Evolutionary conservation across 768 basidiomycete species (phyloP).

Genomic region (Russula ochroleuca): DNA sequence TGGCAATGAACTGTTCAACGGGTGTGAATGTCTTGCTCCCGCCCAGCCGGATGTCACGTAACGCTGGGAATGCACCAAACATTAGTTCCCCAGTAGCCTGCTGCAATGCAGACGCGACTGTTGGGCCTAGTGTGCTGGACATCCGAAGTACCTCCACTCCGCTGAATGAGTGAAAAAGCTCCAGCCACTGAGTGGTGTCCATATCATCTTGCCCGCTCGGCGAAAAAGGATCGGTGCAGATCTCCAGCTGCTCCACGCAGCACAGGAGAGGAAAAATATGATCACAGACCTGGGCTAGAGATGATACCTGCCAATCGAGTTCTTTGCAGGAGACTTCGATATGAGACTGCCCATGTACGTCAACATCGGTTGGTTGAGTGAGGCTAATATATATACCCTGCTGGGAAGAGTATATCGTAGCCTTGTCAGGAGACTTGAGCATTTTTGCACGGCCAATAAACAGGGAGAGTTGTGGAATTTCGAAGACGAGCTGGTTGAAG

Average conservation of each 20-base stretch:
- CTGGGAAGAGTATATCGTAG: not conserved
- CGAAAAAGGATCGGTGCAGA: not conserved
- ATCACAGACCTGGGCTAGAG: not conserved
- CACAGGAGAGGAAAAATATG: not conserved
- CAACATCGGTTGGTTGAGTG: no score
- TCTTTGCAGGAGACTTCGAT: not conserved
- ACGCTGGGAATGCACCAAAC: no score
- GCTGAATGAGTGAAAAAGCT: not conserved
- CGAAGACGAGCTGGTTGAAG: not conserved
- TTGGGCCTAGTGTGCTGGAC: not conserved
- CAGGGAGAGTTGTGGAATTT: not conserved
- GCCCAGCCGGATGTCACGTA: no score
- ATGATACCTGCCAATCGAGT: not conserved
- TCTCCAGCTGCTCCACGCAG: not conserved
- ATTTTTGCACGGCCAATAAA: no score
- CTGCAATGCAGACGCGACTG: not conserved
- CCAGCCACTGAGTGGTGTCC: not conserved
- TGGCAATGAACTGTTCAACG: no score
- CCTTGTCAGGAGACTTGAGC: not conserved
- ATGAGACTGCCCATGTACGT: not conserved
- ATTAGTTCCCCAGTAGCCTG: not conserved
- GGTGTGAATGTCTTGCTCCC: no score
- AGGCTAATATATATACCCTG: not conserved
- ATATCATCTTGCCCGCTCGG: not conserved
- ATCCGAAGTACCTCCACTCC: not conserved